Percentiles rank a stretch among this genome's conserved stretches.
phyloP scores from a whole-genome alignment of 2,329 filamentous ascomycete species.

The Pyrenochaeta sp. region DNA sequence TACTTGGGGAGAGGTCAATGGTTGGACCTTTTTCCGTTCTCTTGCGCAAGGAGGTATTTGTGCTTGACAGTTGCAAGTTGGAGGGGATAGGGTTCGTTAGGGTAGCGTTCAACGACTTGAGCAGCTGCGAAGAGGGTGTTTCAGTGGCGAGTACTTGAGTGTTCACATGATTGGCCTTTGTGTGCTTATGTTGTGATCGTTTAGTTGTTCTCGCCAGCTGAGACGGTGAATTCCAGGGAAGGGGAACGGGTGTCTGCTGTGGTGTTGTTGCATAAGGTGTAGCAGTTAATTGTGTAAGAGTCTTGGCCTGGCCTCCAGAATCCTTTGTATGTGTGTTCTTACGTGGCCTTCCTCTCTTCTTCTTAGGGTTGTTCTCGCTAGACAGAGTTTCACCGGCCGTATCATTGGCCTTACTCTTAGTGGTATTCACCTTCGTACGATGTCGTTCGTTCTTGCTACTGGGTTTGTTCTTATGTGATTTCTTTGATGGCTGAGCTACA shows the following conservation, averaged over 20 bases:
- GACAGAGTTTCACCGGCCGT: background rate
- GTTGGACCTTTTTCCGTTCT: constrained; percentile 1
- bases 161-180: background rate
- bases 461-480: background rate
- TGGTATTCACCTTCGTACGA: background rate
- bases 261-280: constrained; percentile 2
- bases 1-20: constrained; percentile 5
- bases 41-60: background rate
- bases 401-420: background rate
- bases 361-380: background rate
- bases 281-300: background rate
- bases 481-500: background rate
- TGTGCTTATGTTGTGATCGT: background rate
- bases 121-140: constrained; percentile 22
- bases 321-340: background rate
- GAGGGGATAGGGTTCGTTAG: constrained; percentile 21
- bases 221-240: constrained; percentile 13
- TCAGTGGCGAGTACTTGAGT: constrained; percentile 18
- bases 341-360: background rate
- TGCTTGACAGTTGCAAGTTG: constrained; percentile 5
- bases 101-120: background rate
- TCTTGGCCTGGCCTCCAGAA: background rate
- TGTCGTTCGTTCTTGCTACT: constrained; percentile 14
- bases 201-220: background rate
- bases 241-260: constrained; percentile 19